phyloP scores from a whole-genome alignment of 2,329 filamentous ascomycete species.

The Fusarium transvaalense region DNA sequence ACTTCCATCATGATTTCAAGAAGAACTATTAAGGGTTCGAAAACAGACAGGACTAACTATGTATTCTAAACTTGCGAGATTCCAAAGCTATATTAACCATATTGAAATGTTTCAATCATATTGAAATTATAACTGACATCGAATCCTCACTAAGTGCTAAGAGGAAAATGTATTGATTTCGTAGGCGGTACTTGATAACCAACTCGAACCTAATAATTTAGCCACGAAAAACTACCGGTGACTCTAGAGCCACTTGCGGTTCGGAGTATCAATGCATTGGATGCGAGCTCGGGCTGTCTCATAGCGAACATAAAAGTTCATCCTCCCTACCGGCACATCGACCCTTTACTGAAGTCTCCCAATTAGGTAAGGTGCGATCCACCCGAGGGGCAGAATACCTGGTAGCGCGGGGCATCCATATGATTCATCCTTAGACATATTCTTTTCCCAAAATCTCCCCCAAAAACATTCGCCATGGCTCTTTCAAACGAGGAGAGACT shows the following conservation, averaged over 20 bases:
- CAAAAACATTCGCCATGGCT: slow-evolving; percentile 17
- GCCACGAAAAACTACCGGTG: neutral
- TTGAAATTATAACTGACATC: neutral
- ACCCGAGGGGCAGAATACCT: slow-evolving; percentile 3
- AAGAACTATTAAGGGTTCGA: neutral
- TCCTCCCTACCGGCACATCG: neutral
- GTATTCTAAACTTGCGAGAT: neutral
- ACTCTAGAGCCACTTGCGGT: neutral
- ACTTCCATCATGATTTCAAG: neutral
- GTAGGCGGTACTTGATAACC: neutral
- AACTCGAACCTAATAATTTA: neutral
- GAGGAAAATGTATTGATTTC: neutral
- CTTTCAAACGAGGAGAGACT: slow-evolving; percentile 67
- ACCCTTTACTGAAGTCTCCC: neutral
- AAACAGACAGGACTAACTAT: too few species aligned
- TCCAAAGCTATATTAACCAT: neutral
- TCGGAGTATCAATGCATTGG: neutral
- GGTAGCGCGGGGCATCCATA: slow-evolving; percentile 8
- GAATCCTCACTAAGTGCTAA: neutral
- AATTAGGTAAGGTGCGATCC: slow-evolving; percentile 8
- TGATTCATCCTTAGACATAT: slow-evolving; percentile 1
- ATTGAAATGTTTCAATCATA: neutral
- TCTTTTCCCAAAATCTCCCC: neutral
- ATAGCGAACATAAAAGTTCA: neutral
- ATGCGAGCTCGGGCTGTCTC: neutral